A percentile compares a stretch with the other conserved stretches of the same genome.
Evolutionary conservation across 2,329 filamentous ascomycete genomes (phyloP).

Genomic region (Chaetomium strumarium): DNA sequence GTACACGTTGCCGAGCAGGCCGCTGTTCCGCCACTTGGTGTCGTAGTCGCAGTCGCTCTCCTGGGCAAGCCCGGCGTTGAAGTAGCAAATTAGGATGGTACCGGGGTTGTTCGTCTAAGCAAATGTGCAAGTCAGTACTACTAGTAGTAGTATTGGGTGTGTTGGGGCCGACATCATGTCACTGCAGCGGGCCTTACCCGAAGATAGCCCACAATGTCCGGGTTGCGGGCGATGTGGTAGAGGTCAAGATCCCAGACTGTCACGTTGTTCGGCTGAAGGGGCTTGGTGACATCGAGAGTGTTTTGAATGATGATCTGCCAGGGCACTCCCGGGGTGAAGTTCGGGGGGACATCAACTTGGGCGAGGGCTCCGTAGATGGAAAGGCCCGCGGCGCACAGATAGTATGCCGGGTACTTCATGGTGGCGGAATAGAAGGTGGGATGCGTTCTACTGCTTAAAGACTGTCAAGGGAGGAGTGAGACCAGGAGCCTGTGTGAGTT

Average conservation of each 20-base stretch:
- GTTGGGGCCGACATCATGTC: too few species aligned
- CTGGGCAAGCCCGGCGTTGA: slow-evolving; percentile 19
- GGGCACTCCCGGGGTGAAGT: slow-evolving; percentile 5
- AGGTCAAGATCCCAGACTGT: slow-evolving; percentile 19
- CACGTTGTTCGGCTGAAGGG: slow-evolving; percentile 9
- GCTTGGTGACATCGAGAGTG: slow-evolving; percentile 1
- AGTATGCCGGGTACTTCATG: background rate
- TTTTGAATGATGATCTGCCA: slow-evolving; percentile 18
- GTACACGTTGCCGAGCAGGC: slow-evolving; percentile 15
- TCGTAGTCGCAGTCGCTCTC: slow-evolving; percentile 16
- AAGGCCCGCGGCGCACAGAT: background rate
- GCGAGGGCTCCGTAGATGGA: background rate
- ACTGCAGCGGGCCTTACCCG: background rate
- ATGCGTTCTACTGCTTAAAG: too few species aligned
- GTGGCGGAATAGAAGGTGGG: background rate
- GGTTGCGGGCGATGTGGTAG: slow-evolving; percentile 12
- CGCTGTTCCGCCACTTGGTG: slow-evolving; percentile 10
- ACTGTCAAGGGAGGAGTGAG: too few species aligned
- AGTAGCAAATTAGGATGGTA: slow-evolving; percentile 17
- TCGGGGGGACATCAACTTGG: background rate
- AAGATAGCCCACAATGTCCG: slow-evolving; percentile 6
- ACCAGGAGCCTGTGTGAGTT: too few species aligned
- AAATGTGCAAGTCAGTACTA: too few species aligned
- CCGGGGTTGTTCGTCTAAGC: slow-evolving; percentile 3
- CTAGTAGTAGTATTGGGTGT: background rate